A percentile compares a stretch with the other conserved stretches of the same genome.
Conservation (phyloP, 1,139 yeast genomes). For the Hansenula sp. region DNA sequence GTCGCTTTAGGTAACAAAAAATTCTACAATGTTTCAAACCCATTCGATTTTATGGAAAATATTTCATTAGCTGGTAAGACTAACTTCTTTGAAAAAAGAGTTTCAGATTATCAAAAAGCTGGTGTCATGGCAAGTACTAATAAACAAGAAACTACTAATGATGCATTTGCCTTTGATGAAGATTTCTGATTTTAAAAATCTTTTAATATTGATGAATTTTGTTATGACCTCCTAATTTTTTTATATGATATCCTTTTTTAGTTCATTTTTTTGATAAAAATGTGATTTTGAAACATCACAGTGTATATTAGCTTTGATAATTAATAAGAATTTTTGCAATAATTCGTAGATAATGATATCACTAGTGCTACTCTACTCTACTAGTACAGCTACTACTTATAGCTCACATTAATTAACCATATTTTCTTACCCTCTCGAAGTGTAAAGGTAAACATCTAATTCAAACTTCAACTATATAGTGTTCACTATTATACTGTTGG, state of each 20-base stretch:
- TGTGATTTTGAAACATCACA: no score
- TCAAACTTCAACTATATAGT: no score
- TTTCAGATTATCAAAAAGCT: constrained; percentile 97
- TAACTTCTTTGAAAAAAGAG: constrained; percentile 98
- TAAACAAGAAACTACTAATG: constrained; percentile 31
- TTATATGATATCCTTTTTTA: background rate
- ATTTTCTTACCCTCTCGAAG: no score
- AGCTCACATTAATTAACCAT: no score
- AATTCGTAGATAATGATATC: no score
- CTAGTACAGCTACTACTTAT: no score
- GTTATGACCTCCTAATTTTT: constrained; percentile 9
- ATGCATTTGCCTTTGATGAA: constrained; percentile 47
- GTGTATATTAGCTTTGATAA: background rate
- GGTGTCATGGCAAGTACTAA: constrained; percentile 82
- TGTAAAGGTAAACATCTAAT: no score
- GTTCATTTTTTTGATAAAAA: constrained; percentile 1
- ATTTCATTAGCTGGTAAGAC: constrained; percentile 97
- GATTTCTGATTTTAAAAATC: constrained; percentile 33
- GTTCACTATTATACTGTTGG: no score
- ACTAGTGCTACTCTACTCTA: no score
- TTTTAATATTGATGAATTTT: constrained; percentile 4
- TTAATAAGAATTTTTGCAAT: no score
- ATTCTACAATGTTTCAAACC: constrained; percentile 82
- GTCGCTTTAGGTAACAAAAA: constrained; percentile 88
- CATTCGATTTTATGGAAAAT: constrained; percentile 98